These are phyloP conservation scores for Penicillium subrubescens DNA, from an alignment of 495 filamentous ascomycete genomes.

Conservation along the genomic window DNA sequence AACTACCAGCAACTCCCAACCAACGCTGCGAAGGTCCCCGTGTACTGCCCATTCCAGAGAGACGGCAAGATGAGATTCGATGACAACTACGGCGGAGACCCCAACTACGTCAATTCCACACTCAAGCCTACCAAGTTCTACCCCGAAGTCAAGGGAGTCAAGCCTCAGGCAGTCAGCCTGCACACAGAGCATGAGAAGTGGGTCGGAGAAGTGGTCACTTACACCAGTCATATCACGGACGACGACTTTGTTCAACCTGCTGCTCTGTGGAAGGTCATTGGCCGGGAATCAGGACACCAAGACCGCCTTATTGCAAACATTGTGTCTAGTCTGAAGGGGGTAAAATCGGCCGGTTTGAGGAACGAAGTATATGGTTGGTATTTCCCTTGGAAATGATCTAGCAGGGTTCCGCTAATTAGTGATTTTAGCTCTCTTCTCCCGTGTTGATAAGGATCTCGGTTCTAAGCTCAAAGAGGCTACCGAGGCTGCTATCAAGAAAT, in stretches of 20 bases:
- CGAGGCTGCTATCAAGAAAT: conserved; percentile 12
- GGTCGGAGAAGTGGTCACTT: conserved; percentile 43
- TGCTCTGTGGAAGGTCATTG: conserved; percentile 50
- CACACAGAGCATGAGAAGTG: conserved; percentile 58
- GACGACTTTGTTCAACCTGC: conserved; percentile 28
- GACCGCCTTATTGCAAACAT: conserved; percentile 61
- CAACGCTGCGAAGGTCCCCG: conserved; percentile 30
- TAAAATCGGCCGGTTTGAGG: conserved; percentile 23
- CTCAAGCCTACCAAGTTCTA: conserved; percentile 25
- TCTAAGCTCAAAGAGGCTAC: conserved; percentile 2
- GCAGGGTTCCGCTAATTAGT: not conserved
- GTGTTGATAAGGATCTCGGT: conserved; percentile 13
- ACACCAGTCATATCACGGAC: conserved; percentile 26
- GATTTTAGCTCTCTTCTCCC: not conserved
- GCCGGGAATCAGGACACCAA: conserved; percentile 58
- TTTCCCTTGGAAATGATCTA: not conserved
- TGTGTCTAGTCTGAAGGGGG: conserved; percentile 34
- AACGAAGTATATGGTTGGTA: conserved; percentile 30
- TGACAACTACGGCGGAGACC: conserved; percentile 63
- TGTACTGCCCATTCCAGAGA: conserved; percentile 71
- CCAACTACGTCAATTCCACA: conserved; percentile 55
- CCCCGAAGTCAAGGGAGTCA: conserved; percentile 15
- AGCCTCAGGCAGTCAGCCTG: conserved; percentile 9
- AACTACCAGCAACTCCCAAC: conserved; percentile 61
- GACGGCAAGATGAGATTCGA: conserved; percentile 66